phyloP scores from a whole-genome alignment of 495 filamentous ascomycete species.

The Clohesyomyces aquaticus region DNA sequence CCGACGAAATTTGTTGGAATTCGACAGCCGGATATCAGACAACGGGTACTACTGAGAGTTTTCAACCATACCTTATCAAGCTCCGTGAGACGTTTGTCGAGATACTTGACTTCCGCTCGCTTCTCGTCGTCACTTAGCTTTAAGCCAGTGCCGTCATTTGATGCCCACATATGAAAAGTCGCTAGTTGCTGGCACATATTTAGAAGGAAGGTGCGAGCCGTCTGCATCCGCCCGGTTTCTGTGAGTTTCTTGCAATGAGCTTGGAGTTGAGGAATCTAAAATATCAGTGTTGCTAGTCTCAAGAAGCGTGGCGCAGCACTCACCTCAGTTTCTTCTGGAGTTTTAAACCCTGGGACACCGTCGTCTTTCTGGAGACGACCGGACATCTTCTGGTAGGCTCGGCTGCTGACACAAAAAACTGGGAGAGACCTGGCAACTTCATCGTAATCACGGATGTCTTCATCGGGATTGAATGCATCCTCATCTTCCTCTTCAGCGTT shows the following conservation, averaged over 20 bases:
- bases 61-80: conserved; percentile 54
- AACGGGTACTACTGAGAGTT: not conserved
- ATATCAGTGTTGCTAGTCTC: not conserved
- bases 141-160: conserved; percentile 50
- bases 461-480: conserved; percentile 52
- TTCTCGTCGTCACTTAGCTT: conserved; percentile 52
- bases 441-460: conserved; percentile 58
- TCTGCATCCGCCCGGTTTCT: conserved; percentile 51
- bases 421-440: conserved; percentile 56
- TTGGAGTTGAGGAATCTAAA: conserved; percentile 61
- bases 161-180: conserved; percentile 58
- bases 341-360: conserved; percentile 53
- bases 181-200: conserved; percentile 56
- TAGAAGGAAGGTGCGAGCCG: conserved; percentile 54
- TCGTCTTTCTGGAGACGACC: conserved; percentile 57
- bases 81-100: conserved; percentile 50
- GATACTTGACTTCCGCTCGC: conserved; percentile 47
- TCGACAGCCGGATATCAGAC: not conserved
- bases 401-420: conserved; percentile 65
- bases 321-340: conserved; percentile 51
- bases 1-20: too few relatives aligned
- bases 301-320: not conserved
- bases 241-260: conserved; percentile 60
- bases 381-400: conserved; percentile 62
- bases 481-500: conserved; percentile 52